A percentile compares a stretch with the other conserved stretches of the same genome.
Conservation (phyloP, 2,329 filamentous ascomycete species). For the Fusarium lyarnte region DNA sequence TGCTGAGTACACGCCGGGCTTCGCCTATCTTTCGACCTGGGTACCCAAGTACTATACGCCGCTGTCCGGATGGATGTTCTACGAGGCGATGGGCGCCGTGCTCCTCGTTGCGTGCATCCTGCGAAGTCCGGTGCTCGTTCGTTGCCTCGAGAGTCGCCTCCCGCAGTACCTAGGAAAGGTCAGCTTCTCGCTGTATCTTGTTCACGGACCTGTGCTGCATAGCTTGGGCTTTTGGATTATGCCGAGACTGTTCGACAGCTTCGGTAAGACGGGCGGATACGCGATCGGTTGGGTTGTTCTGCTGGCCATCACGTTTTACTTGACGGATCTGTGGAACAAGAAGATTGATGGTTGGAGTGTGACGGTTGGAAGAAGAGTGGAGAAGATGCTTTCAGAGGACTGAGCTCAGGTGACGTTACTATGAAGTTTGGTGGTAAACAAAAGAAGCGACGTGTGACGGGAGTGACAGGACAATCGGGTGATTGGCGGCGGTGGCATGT, state of each 20-base stretch:
- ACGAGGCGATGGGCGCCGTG: conserved; percentile 51
- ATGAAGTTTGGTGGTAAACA: not conserved
- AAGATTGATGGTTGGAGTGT: conserved; percentile 52
- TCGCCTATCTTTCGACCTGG: conserved; percentile 46
- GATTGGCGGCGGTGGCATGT: not conserved
- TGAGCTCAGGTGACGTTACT: not conserved
- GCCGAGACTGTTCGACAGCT: conserved; percentile 51
- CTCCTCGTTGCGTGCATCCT: conserved; percentile 50
- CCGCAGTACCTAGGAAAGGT: conserved; percentile 53
- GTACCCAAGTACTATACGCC: conserved; percentile 51
- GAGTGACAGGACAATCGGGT: not conserved
- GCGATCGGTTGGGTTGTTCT: conserved; percentile 47
- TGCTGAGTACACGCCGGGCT: conserved; percentile 52
- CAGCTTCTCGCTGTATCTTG: conserved; percentile 55
- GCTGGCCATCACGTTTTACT: conserved; percentile 46
- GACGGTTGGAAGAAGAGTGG: conserved; percentile 49
- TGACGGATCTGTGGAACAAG: conserved; percentile 49
- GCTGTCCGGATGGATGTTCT: conserved; percentile 53
- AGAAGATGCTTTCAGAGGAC: conserved; percentile 36
- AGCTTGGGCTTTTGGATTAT: conserved; percentile 68
- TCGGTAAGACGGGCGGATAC: conserved; percentile 45
- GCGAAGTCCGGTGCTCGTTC: conserved; percentile 44
- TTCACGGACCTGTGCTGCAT: conserved; percentile 66
- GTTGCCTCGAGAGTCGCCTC: conserved; percentile 44
- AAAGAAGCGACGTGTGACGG: not conserved